Conservation (phyloP, 2,329 filamentous ascomycete species). For the Botrytis pseudocinerea region DNA sequence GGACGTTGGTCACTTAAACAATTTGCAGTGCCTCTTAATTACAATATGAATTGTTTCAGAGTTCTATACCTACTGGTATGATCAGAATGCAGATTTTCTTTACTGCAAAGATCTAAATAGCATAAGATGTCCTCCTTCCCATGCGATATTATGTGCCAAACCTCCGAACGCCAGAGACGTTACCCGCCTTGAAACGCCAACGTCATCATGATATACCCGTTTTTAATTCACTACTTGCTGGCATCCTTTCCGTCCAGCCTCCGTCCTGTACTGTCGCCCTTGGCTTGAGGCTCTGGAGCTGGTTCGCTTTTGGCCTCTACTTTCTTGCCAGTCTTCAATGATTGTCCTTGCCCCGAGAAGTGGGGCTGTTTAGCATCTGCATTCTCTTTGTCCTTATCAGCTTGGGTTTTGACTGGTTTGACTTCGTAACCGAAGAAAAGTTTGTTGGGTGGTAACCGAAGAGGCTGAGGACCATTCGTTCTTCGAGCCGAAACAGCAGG, state of each 20-base stretch:
- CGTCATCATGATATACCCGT: background rate
- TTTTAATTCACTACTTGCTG: background rate
- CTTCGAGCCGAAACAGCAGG: constrained; percentile 43
- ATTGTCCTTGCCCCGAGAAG: constrained; percentile 85
- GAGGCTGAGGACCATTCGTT: constrained; percentile 79
- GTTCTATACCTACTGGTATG: background rate
- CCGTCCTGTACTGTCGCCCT: constrained; percentile 27
- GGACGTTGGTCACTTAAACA: background rate
- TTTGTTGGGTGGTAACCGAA: constrained; percentile 83
- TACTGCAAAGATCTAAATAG: background rate
- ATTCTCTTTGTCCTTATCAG: constrained; percentile 66
- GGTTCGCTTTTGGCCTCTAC: constrained; percentile 33
- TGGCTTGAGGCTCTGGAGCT: constrained; percentile 23
- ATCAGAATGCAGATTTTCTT: background rate
- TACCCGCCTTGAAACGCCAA: constrained; percentile 9
- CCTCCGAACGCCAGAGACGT: constrained; percentile 1
- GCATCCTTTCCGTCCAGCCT: constrained; percentile 31
- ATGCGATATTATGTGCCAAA: background rate
- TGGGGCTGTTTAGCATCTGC: constrained; percentile 67
- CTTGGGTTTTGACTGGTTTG: constrained; percentile 80
- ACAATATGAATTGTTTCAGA: background rate
- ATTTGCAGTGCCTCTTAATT: background rate
- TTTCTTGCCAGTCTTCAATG: constrained; percentile 71
- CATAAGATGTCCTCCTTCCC: constrained; percentile 1
- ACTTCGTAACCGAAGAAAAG: constrained; percentile 96